Conservation (phyloP, 164 flowering plant species). For the Macadamia integrifolia region DNA sequence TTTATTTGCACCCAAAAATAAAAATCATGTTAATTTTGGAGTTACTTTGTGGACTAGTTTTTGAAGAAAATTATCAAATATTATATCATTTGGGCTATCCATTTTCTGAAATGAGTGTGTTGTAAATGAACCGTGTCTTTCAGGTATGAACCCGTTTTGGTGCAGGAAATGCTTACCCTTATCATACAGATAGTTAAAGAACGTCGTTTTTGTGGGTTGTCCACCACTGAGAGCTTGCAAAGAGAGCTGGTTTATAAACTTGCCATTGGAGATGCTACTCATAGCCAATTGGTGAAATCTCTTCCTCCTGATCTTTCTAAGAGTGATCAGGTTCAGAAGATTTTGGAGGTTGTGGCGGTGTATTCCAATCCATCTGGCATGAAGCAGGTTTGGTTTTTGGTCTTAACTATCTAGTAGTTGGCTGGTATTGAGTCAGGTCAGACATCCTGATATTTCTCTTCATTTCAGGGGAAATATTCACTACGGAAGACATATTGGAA, state of each 20-base stretch:
- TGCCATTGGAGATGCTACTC: constrained; percentile 86
- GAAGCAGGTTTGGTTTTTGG: constrained; percentile 64
- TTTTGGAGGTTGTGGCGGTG: constrained; percentile 60
- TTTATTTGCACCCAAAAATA: too few relatives aligned
- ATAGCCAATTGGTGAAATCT: constrained; percentile 76
- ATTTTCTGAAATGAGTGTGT: too few relatives aligned
- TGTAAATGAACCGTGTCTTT: constrained; percentile 4
- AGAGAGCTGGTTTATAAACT: constrained; percentile 79
- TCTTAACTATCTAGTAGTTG: neutral
- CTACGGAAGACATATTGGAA: constrained; percentile 66
- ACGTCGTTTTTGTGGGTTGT: constrained; percentile 79
- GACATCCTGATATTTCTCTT: constrained; percentile 9
- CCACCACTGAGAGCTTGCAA: constrained; percentile 62
- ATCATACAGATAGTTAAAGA: constrained; percentile 85
- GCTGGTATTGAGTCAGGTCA: neutral
- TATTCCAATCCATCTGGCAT: constrained; percentile 87
- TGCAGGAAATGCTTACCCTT: constrained; percentile 89
- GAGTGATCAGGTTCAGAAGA: constrained; percentile 51
- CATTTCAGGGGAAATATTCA: constrained; percentile 81
- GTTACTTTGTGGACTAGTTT: too few relatives aligned
- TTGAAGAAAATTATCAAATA: too few relatives aligned
- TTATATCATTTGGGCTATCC: too few relatives aligned
- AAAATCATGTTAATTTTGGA: too few relatives aligned
- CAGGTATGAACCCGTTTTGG: constrained; percentile 81
- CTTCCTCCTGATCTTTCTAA: constrained; percentile 86